Evolutionary conservation across 2,329 filamentous ascomycete genomes (phyloP), one percentile per base, ranked within the genome.

Genomic region (Penicillium brasilianum): DNA sequence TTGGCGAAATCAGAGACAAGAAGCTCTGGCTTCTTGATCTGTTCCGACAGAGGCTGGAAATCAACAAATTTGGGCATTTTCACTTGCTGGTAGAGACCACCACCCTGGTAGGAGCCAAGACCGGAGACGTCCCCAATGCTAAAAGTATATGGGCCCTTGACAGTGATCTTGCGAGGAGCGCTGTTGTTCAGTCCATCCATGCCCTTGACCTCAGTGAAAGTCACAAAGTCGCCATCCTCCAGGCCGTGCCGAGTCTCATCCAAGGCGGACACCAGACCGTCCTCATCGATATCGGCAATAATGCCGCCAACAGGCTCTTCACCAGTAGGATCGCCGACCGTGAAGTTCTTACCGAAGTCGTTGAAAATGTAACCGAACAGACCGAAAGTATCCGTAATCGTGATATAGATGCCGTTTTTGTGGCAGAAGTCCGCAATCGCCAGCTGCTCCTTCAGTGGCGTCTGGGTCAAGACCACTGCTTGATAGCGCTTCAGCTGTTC

Each of bases 131-230:
- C 92, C 44, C 94, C 95, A 69, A 99, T 97, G 14, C 92, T 95
- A 80, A 99, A 99, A 9, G 93, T 97, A 77, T 98, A 99, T 3
- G 95, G 95, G 0, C 91, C 95, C 81, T 96, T 97, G 53, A 97
- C 93, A 4, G 90, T 92, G 63, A 99, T 87, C 81, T 97, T 97
- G 68, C 91, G 88, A 53, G 95, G 94, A 64, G 92, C 91, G 48
- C 87, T 85, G 69, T 86, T 86, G 76, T 99, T 99, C 64, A 99
- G 79, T 6, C 79, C 88, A 63, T 97, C 93, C 91, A 99, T 92
- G 22, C 95, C 95, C 81, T 95, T 88, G 22, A 99, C 77, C 76
- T 99, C 95, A 2, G 91, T 89, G 77, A 99, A 99, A 9, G 92
- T 97, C 58, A 99, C 93, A 75, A 89, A 97, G 76, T 99, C 95